Evolutionary conservation across 1,139 yeast species (phyloP).

Genomic region (Candida tunisiensis): DNA sequence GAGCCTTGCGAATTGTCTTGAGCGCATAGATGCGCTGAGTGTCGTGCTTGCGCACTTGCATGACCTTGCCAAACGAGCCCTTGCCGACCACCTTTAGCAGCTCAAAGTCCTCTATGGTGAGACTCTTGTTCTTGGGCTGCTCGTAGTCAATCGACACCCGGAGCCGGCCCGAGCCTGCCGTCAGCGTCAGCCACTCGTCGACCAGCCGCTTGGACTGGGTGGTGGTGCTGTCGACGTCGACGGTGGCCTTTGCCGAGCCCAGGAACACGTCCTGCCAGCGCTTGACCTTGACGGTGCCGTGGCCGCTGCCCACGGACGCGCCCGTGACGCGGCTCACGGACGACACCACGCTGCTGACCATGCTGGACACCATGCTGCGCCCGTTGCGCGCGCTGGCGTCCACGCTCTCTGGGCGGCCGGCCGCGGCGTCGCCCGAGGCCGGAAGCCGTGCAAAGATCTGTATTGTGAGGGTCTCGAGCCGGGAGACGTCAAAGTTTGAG

Average conservation of each 20-base stretch:
- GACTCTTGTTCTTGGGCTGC: constrained; percentile 40
- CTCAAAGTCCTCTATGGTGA: constrained; percentile 84
- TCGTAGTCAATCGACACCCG: constrained; percentile 51
- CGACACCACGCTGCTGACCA: no score
- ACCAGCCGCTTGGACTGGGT: constrained; percentile 9
- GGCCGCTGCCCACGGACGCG: constrained; percentile 4
- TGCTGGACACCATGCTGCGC: no score
- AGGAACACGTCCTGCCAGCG: constrained; percentile 21
- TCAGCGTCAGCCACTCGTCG: constrained; percentile 16
- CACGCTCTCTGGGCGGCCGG: constrained; percentile 2
- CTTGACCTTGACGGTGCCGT: constrained; percentile 2
- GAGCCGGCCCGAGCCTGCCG: constrained; percentile 25
- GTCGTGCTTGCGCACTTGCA: constrained; percentile 94
- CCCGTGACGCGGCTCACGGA: no score
- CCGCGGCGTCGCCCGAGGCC: constrained; percentile 1
- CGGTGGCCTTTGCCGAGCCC: constrained; percentile 20
- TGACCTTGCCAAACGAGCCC: constrained; percentile 96
- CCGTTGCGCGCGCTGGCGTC: constrained; percentile 1
- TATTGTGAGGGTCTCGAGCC: constrained; percentile 37
- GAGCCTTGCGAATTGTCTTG: constrained; percentile 85
- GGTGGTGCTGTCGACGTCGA: no score
- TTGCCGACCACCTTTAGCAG: constrained; percentile 89
- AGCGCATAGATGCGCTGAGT: constrained; percentile 89
- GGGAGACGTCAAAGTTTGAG: constrained; percentile 81
- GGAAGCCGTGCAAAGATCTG: constrained; percentile 56